A percentile compares a stretch with the other conserved stretches of the same genome.
phyloP scores from a whole-genome alignment of 2,329 filamentous ascomycete species.

The Fusarium udum region DNA sequence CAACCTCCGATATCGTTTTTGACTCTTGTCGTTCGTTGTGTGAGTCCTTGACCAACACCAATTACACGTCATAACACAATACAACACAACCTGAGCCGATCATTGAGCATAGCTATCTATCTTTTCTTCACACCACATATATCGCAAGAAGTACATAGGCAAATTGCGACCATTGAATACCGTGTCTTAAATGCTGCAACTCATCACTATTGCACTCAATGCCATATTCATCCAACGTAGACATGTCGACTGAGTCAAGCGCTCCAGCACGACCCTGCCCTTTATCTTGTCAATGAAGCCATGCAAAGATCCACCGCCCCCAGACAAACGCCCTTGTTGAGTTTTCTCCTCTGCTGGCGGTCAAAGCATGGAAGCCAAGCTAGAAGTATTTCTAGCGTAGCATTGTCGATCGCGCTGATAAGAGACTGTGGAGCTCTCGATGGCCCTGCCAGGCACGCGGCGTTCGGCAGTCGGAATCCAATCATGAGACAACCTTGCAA shows the following conservation, averaged over 20 bases:
- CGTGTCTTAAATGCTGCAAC: background rate
- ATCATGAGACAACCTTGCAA: conserved; percentile 2
- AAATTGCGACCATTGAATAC: background rate
- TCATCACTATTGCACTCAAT: background rate
- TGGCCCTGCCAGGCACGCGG: conserved; percentile 21
- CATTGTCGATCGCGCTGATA: conserved; percentile 25
- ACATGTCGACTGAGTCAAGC: conserved; percentile 13
- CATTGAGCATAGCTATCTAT: background rate
- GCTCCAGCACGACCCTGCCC: background rate
- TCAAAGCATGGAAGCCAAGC: conserved; percentile 20
- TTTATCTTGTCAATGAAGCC: conserved; percentile 23
- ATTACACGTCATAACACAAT: conserved; percentile 21
- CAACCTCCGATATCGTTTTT: conserved; percentile 37
- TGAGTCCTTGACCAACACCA: conserved; percentile 26
- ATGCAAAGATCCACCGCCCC: conserved; percentile 9
- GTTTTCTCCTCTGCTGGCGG: conserved; percentile 4
- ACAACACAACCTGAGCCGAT: background rate
- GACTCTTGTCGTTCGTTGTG: background rate
- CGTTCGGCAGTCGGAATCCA: conserved; percentile 27
- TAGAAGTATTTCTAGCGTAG: conserved; percentile 18
- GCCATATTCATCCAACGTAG: background rate
- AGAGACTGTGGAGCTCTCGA: conserved; percentile 8
- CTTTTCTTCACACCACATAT: background rate
- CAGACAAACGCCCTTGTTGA: conserved; percentile 5
- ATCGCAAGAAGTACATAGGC: background rate